Conservation (phyloP, 2,329 filamentous ascomycete species). For the Aspergillus pseudoterreus region DNA sequence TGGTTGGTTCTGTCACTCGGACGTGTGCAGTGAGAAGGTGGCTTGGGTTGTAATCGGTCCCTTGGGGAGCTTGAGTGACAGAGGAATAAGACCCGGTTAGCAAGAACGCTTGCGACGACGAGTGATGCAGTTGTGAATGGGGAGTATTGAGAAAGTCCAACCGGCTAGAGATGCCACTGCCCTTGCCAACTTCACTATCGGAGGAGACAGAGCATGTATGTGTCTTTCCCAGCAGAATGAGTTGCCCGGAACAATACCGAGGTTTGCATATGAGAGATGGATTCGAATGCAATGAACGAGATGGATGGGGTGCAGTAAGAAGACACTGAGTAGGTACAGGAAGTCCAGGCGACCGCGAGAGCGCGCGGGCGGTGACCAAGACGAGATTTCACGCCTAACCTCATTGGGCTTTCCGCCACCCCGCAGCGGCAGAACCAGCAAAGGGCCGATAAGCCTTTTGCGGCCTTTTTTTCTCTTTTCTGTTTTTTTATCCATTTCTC, state of each 20-base stretch:
- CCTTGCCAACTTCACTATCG: conserved; percentile 18
- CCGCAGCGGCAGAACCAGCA: conserved; percentile 9
- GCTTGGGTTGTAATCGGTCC: conserved; percentile 11
- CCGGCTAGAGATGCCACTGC: conserved; percentile 35
- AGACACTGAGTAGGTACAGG: conserved; percentile 1
- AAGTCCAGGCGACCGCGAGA: conserved; percentile 1
- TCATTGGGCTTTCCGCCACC: conserved; percentile 14
- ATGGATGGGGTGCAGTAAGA: conserved; percentile 1
- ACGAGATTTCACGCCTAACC: conserved; percentile 18
- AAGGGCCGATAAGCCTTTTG: conserved; percentile 18
- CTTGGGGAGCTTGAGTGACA: conserved; percentile 23
- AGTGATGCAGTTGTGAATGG: conserved; percentile 27
- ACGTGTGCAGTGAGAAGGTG: conserved; percentile 1
- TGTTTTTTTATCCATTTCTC: not conserved
- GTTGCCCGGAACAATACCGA: not conserved
- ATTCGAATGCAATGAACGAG: not conserved
- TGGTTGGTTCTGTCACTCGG: not conserved
- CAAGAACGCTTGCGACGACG: conserved; percentile 27
- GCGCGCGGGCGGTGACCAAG: conserved; percentile 11
- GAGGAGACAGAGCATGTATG: conserved; percentile 11
- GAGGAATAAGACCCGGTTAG: conserved; percentile 31
- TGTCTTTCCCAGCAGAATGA: conserved; percentile 1
- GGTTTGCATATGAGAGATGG: not conserved
- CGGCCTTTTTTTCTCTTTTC: conserved; percentile 8
- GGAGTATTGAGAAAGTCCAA: conserved; percentile 44